Percentiles rank a stretch among this genome's conserved stretches.
These are phyloP conservation scores for Euptelea pleiosperma DNA, from an alignment of 164 flowering plant species.

Conservation along the genomic window DNA sequence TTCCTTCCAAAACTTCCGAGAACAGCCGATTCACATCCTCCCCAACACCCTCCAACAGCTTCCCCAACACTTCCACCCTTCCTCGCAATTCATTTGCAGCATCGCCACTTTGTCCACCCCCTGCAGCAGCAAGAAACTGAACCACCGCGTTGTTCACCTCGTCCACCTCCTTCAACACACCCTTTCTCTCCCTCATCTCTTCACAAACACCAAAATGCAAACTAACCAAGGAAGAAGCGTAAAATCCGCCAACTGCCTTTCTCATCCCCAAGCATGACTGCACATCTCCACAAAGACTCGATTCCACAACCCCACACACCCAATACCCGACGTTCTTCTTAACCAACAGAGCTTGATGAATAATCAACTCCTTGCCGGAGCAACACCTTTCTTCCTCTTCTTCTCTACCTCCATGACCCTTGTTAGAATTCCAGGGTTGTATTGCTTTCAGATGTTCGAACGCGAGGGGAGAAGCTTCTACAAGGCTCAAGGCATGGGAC, in stretches of 20 bases:
- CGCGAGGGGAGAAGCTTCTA: conserved; percentile 23
- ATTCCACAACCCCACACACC: conserved; percentile 36
- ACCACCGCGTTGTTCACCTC: conserved; percentile 37
- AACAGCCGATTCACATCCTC: conserved; percentile 40
- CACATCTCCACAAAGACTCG: conserved; percentile 34
- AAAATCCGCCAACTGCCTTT: conserved; percentile 7
- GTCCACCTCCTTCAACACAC: conserved; percentile 28
- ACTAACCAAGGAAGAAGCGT: conserved; percentile 8
- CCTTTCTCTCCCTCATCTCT: conserved; percentile 11
- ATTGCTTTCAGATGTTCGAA: conserved; percentile 27
- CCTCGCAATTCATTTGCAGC: conserved; percentile 32
- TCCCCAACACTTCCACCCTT: conserved; percentile 32
- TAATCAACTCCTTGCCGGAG: conserved; percentile 25
- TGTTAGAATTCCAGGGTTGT: conserved; percentile 6
- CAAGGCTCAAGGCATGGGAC: conserved; percentile 33
- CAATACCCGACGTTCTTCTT: conserved; percentile 31
- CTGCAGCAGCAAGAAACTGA: conserved; percentile 24
- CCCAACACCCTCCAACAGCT: conserved; percentile 22
- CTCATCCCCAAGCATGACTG: conserved; percentile 29
- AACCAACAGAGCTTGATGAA: conserved; percentile 36
- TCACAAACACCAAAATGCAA: conserved; percentile 18
- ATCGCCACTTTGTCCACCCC: conserved; percentile 1
- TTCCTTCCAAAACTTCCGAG: conserved; percentile 34
- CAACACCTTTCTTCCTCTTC: conserved; percentile 6
- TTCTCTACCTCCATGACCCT: conserved; percentile 10